Conservation (phyloP, 177 flowering plant genomes). For the Vitis hybrid region DNA sequence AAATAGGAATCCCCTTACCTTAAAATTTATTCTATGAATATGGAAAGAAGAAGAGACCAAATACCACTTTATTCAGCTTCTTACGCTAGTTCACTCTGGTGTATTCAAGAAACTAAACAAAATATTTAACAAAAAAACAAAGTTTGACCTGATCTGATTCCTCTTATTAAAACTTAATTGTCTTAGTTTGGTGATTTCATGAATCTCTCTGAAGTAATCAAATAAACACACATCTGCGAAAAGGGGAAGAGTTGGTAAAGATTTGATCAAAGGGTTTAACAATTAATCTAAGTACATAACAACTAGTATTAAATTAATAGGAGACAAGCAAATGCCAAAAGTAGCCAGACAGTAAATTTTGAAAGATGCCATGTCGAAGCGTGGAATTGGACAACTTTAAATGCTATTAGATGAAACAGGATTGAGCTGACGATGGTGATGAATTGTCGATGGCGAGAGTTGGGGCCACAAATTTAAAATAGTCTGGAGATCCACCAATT, state of each 20-base stretch:
- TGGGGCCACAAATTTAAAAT: constrained; percentile 17
- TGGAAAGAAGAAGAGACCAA: neutral
- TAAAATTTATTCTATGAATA: constrained; percentile 1
- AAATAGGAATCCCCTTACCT: constrained; percentile 4
- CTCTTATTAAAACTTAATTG: neutral
- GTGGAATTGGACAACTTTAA: neutral
- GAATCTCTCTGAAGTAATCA: neutral
- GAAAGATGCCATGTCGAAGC: neutral
- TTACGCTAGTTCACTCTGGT: neutral
- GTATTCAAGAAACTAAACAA: neutral
- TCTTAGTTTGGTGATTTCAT: neutral
- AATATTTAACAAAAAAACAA: neutral
- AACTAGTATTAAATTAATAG: too few relatives aligned
- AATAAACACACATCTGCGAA: neutral
- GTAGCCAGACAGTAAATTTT: neutral
- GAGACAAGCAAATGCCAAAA: too few relatives aligned
- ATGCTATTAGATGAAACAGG: constrained; percentile 2
- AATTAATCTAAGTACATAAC: too few relatives aligned
- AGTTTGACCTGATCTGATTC: constrained; percentile 14
- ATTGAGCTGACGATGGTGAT: constrained; percentile 9
- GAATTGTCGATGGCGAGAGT: constrained; percentile 14
- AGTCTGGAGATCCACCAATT: constrained; percentile 14
- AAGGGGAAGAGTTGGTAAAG: neutral
- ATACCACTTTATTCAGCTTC: neutral
- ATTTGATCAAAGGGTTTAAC: neutral